Evolutionary conservation across 306 rosid species (phyloP), one percentile per base, ranked within the genome.

Genomic region (Styphnolobium japonicum): DNA sequence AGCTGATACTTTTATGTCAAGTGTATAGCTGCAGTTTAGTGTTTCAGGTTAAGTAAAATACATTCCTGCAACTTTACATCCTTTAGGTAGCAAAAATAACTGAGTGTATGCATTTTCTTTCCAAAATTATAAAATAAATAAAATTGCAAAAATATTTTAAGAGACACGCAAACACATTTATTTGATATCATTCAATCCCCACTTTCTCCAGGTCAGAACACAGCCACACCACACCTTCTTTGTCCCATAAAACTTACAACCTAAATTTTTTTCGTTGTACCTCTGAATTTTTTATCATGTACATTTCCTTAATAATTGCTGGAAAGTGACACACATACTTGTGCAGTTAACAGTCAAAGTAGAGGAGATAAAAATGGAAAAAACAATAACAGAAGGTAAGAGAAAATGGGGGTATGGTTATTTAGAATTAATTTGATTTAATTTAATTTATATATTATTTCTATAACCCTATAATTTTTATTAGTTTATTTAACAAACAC

Each of bases 21-120:
- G 33, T 29, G 60, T 27, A 57, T 49, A 49, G 49, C 48, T 3
- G 40, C 49, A 42, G 74, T 62, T 48, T 40, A 60, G 37, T 52
- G 70, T 40, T 78, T 40, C 63, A 33, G 8, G 48, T 31, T 73
- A 74, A 55, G 82, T 66, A 57, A 56, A 80, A 27, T 43, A 74
- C 6, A n/a, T 42, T 68, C 67, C 34, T 53, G 45, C 42, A 15
- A 52, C 19, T 82, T 62, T 18, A 16, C 77, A 40, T 69, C 42
- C 40, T 25, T 39, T 18, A 60, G 61, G 78, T 19, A 33, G 57
- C 22, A 68, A 36, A 75, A 39, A 12, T 5, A 57, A 22, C 18
- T 33, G 10, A n/a, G n/a, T 1, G 18, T 6, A 12, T 21, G 31
- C 37, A 29, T n/a, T 67, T 60, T 39, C n/a, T 58, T 58, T 49